Percentiles rank a stretch among this genome's conserved stretches.
Evolutionary conservation across 192 early-diverging fungal genomes (phyloP).

Genomic region (Coemansia sp.): DNA sequence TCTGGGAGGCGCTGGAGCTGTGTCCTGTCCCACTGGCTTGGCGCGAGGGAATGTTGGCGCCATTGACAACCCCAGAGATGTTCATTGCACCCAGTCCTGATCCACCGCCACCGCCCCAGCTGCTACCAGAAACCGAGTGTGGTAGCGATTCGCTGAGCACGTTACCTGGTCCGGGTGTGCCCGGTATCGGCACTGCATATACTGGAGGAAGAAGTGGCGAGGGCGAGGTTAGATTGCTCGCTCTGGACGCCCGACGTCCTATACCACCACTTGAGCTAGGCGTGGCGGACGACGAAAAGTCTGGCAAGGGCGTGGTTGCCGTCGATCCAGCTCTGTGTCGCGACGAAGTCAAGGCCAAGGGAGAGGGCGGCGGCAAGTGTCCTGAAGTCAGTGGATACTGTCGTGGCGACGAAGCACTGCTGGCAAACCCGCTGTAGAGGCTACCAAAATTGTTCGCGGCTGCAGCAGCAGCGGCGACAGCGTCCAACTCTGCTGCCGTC

Average conservation of each 20-base stretch:
- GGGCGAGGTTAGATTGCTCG: slow-evolving; percentile 29
- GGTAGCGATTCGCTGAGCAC: slow-evolving; percentile 49
- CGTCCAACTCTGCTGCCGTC: neutral
- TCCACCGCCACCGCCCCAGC: slow-evolving; percentile 37
- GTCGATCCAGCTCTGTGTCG: slow-evolving; percentile 24
- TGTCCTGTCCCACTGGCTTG: slow-evolving; percentile 22
- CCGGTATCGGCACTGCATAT: slow-evolving; percentile 54
- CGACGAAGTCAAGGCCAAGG: slow-evolving; percentile 33
- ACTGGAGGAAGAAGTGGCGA: slow-evolving; percentile 51
- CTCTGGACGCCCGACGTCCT: slow-evolving; percentile 37
- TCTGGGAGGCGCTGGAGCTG: slow-evolving; percentile 19
- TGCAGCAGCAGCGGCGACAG: neutral
- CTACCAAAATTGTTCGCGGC: slow-evolving; percentile 9
- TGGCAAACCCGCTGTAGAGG: slow-evolving; percentile 34
- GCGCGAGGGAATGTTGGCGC: slow-evolving; percentile 23
- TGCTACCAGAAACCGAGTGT: slow-evolving; percentile 33
- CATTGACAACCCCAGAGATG: slow-evolving; percentile 17
- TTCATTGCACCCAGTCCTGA: slow-evolving; percentile 36
- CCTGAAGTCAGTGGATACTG: slow-evolving; percentile 11
- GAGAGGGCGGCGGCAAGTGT: slow-evolving; percentile 42
- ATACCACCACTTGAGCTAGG: slow-evolving; percentile 23
- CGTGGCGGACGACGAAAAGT: slow-evolving; percentile 24
- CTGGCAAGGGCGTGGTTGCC: slow-evolving; percentile 26
- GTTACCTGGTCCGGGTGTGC: slow-evolving; percentile 54
- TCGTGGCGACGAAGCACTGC: slow-evolving; percentile 28